phyloP scores from a whole-genome alignment of 2,329 filamentous ascomycete species.

The Grosmannia penicillata region DNA sequence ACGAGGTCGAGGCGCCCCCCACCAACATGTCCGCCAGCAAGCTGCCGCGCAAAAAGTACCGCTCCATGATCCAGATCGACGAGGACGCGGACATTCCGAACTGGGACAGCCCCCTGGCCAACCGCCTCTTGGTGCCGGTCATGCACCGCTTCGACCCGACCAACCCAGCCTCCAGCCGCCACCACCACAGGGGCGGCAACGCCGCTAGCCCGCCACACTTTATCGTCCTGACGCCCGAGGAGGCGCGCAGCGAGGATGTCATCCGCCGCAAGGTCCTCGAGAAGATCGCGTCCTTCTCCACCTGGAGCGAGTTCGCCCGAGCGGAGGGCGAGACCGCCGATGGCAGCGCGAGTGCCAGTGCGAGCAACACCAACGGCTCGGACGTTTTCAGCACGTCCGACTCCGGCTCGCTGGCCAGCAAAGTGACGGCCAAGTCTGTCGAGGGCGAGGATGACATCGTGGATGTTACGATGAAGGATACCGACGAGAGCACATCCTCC shows the following conservation, averaged over 20 bases:
- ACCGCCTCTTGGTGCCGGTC: conserved; percentile 55
- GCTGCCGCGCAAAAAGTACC: conserved; percentile 27
- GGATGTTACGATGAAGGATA: conserved; percentile 72
- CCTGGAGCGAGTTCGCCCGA: conserved; percentile 46
- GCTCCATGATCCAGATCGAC: conserved; percentile 35
- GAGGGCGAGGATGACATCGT: conserved; percentile 85
- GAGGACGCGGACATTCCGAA: conserved; percentile 31
- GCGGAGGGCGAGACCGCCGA: conserved; percentile 26
- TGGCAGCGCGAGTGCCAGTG: neutral
- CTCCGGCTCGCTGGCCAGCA: conserved; percentile 50
- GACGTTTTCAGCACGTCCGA: conserved; percentile 24
- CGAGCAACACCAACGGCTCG: neutral
- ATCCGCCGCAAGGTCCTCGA: conserved; percentile 71
- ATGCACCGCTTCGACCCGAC: conserved; percentile 38
- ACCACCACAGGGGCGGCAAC: conserved; percentile 10
- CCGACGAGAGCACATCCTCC: conserved; percentile 19
- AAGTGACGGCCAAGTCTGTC: conserved; percentile 63
- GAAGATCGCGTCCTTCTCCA: conserved; percentile 63
- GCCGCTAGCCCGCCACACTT: conserved; percentile 43
- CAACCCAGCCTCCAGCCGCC: conserved; percentile 11
- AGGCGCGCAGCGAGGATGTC: conserved; percentile 49
- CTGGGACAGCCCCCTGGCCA: conserved; percentile 47
- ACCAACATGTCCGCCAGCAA: conserved; percentile 57
- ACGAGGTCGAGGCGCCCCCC: conserved; percentile 64
- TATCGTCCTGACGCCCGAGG: conserved; percentile 59